A percentile compares a stretch with the other conserved stretches of the same genome.
These are phyloP conservation scores for Candida morakotiae DNA, from an alignment of 805 yeast genomes.

Conservation along the genomic window DNA sequence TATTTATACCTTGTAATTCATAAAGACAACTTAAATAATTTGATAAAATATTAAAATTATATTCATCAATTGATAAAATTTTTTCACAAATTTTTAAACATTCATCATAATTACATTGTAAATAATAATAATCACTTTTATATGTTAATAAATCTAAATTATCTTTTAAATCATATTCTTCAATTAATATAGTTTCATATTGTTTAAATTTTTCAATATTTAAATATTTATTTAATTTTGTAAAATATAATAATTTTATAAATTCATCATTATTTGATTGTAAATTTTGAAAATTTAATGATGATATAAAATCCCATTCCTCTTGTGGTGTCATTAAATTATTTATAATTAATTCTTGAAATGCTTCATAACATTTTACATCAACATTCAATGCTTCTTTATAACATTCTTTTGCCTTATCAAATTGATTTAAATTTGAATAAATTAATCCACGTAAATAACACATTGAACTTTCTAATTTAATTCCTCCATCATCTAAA, in stretches of 20 bases:
- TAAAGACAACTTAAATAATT: conserved; percentile 77
- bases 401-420: conserved; percentile 79
- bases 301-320: conserved; percentile 69
- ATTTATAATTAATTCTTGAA: conserved; percentile 68
- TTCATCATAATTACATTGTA: conserved; percentile 73
- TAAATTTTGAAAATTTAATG: conserved; percentile 58
- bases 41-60: conserved; percentile 70
- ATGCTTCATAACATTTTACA: conserved; percentile 91
- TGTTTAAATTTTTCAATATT: conserved; percentile 56
- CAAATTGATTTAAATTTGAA: conserved; percentile 78
- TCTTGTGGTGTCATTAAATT: conserved; percentile 78
- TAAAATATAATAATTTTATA: conserved; percentile 69
- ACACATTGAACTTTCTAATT: conserved; percentile 83
- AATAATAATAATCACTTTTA: conserved; percentile 64
- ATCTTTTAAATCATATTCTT: conserved; percentile 66
- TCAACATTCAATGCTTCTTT: conserved; percentile 84
- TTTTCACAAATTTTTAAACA: conserved; percentile 73
- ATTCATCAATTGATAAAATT: conserved; percentile 56
- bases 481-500: conserved; percentile 73
- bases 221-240: conserved; percentile 69
- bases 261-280: conserved; percentile 82
- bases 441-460: conserved; percentile 80
- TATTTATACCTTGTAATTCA: conserved; percentile 80
- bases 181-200: conserved; percentile 60
- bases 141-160: conserved; percentile 69